phyloP scores from a whole-genome alignment of 176 grass and related monocot species.

The Urochloa ruziziensis region DNA sequence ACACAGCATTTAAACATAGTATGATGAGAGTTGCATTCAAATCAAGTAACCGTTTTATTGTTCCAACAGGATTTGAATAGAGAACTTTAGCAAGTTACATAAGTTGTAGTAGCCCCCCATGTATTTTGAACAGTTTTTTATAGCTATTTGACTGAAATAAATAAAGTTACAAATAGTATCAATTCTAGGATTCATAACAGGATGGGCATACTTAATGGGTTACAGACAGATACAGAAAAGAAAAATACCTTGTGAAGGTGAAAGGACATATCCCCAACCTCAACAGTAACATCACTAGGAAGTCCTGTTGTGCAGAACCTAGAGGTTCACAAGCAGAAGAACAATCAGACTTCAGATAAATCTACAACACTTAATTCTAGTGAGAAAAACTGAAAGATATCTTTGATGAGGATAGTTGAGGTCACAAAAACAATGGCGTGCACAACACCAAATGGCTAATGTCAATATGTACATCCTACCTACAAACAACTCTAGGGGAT shows the following conservation, averaged over 20 bases:
- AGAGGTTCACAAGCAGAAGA: slow-evolving; percentile 45
- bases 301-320: slow-evolving; percentile 95
- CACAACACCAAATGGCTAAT: neutral
- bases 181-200: neutral
- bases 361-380: neutral
- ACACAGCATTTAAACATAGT: neutral
- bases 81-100: neutral
- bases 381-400: neutral
- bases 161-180: slow-evolving; percentile 1
- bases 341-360: neutral
- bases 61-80: neutral
- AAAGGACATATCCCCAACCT: slow-evolving; percentile 92
- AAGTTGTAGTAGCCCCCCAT: neutral
- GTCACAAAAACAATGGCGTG: neutral
- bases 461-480: neutral
- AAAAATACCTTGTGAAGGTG: slow-evolving; percentile 91
- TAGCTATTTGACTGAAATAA: neutral
- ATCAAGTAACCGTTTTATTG: neutral
- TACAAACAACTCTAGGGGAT: neutral
- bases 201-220: neutral
- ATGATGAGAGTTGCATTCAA: neutral
- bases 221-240: neutral
- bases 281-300: slow-evolving; percentile 88
- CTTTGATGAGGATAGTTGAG: neutral
- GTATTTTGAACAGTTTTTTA: neutral